Evolutionary conservation across 768 basidiomycete species (phyloP).

Genomic region (Trametopsis cervina): DNA sequence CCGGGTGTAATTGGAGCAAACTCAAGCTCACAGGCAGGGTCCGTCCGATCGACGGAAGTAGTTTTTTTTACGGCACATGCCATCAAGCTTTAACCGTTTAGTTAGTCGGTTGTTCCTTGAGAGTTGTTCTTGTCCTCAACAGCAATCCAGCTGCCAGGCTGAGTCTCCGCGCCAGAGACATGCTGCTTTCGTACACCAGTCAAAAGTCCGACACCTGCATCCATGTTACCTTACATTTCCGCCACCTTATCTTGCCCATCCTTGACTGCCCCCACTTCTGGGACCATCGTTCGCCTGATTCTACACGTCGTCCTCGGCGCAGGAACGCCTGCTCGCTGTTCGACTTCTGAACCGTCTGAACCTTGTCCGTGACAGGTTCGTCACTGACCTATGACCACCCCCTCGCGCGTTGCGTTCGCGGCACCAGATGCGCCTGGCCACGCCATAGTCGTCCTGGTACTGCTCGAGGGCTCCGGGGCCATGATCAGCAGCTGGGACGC

Average conservation of each 20-base stretch:
- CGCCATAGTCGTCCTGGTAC: constrained; percentile 22
- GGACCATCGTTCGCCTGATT: background rate
- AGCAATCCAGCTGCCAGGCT: background rate
- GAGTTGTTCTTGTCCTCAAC: constrained; percentile 1
- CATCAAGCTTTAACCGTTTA: constrained; percentile 25
- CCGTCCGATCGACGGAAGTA: constrained; percentile 12
- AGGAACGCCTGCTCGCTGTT: background rate
- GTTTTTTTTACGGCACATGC: constrained; percentile 14
- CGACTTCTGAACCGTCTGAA: background rate
- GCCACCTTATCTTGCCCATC: constrained; percentile 14
- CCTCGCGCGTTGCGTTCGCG: constrained; percentile 16
- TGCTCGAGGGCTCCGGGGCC: constrained; percentile 21
- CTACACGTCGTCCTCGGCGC: background rate
- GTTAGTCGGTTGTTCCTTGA: constrained; percentile 10
- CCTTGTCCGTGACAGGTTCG: background rate
- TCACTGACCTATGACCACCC: constrained; percentile 13
- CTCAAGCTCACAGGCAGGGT: constrained; percentile 1
- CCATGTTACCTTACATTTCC: constrained; percentile 21
- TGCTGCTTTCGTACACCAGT: constrained; percentile 11
- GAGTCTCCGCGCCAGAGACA: constrained; percentile 5
- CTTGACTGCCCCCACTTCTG: background rate
- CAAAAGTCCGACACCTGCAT: constrained; percentile 23
- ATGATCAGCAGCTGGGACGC: constrained; percentile 22
- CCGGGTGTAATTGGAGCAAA: background rate
- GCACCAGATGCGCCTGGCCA: constrained; percentile 17